Conservation (phyloP, 441 rosid species). For the Daphne laureola region DNA sequence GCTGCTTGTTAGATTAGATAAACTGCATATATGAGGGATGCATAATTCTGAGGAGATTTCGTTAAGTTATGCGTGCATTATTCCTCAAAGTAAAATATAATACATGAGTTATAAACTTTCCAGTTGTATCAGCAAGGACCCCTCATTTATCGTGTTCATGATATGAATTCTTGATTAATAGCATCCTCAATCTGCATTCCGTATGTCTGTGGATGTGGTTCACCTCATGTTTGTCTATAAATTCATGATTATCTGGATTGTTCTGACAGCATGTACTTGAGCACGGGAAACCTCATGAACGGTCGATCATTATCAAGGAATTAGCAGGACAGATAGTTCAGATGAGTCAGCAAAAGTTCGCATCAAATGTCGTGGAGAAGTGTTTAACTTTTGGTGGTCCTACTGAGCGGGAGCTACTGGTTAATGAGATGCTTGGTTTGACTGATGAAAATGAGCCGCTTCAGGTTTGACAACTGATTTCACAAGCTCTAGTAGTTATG, state of each 20-base stretch:
- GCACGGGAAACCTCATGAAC: slow-evolving; percentile 80
- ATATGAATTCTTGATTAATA: too few species aligned
- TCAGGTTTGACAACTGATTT: slow-evolving; percentile 44
- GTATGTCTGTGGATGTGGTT: too few species aligned
- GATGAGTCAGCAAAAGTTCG: slow-evolving; percentile 96
- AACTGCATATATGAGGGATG: too few species aligned
- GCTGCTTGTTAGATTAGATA: too few species aligned
- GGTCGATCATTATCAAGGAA: slow-evolving; percentile 68
- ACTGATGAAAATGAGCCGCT: slow-evolving; percentile 93
- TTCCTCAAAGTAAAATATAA: too few species aligned
- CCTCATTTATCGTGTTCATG: too few species aligned
- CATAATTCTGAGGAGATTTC: too few species aligned
- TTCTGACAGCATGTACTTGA: slow-evolving; percentile 71
- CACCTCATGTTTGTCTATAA: too few species aligned
- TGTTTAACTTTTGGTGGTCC: slow-evolving; percentile 80
- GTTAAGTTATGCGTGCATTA: too few species aligned
- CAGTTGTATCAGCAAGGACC: too few species aligned
- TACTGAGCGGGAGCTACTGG: slow-evolving; percentile 58
- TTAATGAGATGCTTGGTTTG: slow-evolving; percentile 81
- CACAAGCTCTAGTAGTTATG: background rate
- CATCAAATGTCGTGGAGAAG: slow-evolving; percentile 88
- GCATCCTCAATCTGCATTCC: too few species aligned
- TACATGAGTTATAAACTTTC: too few species aligned
- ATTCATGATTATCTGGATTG: background rate
- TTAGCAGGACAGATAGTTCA: slow-evolving; percentile 84